Evolutionary conservation across 2,329 filamentous ascomycete species (phyloP), one percentile per base, ranked within the genome.

Genomic region (Onygenales sp.): DNA sequence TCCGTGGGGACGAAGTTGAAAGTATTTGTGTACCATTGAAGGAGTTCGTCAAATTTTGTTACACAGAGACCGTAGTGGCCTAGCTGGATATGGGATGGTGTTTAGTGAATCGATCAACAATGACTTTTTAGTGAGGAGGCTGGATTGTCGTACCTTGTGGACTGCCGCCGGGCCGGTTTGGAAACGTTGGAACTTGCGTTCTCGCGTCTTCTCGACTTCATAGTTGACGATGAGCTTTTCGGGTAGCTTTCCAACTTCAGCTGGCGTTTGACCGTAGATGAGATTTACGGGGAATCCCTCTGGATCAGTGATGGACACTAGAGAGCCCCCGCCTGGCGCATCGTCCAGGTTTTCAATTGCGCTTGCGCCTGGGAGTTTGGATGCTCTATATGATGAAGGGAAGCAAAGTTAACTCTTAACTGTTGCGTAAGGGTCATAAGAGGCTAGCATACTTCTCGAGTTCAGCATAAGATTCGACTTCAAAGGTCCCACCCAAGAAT

Each of bases 401-500:
- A 39, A 10, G 36, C 6, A 39, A 39, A 3, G 21, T 27, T 27
- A 27, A 5, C 21, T 27, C 13, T 39, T n/a, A 39, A 39, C 9
- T 9, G 36, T 39, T 39, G 36, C 9, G 6, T 9, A 39, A n/a
- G 9, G 13, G 9, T 5, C 36, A n/a, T 10, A 39, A 10, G 36
- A n/a, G 9, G 9, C 9, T 39, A 3, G 13, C 36, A 39, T 39
- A 39, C 54, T 70, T 73, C 53, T 74, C 69, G 17, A 76, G 59
- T n/a, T 76, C 73, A 1, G 63, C 64, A 33, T 66, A 63, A 9
- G 60, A 66, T 52, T 75, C 72, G 17, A 75, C 74, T 51, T 70
- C 63, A 57, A 71, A 77, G 2, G 44, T 31, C 1, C 71, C 74
- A 5, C 74, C 74, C 1, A 75, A 64, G 57, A 70, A 74, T 42